Evolutionary conservation across 768 basidiomycete species (phyloP), one percentile per base, ranked within the genome.

Genomic region (Hemileccinum impolitum): DNA sequence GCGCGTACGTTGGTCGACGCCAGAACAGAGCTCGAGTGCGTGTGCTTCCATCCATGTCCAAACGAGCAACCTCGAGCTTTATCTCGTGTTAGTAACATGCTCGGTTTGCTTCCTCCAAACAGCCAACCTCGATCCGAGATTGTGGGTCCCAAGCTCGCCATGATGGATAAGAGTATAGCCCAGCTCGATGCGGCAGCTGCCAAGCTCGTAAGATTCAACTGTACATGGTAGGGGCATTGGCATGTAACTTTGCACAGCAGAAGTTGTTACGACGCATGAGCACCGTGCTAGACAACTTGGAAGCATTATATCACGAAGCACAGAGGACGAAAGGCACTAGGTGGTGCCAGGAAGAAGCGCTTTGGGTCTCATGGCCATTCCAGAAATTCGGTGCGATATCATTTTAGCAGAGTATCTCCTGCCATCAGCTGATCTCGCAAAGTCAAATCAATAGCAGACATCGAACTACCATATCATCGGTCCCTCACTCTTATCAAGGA

Each of bases 1-100:
- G 80, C 78, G 8, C 82, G 77, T 51, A 79, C 73, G 45, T 72
- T 92, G 30, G 77, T 90, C 3, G 89, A 94, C 59, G 70, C 86
- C 15, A 76, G 88, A 17, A 95, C 92, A 14, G 88, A 91, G 60
- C 75, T 95, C 53, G 86, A 91, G 92, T 94, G 70, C 58, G 84
- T 73, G 38, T 38, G 15, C 5, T n/a, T 9, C 23, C n/a, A 3
- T 45, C 17, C 31, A 15, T 3, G 2, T 53, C 26, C n/a, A 19
- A 41, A 9, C 18, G 6, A 26, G 26, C 7, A 39, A 25, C 34
- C 47, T 51, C 44, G 44, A 14, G 28, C 15, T 13, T 39, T 26
- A 18, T 10, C 15, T 9, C 41, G 35, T 23, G 23, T 23, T 58
- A 90, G 87, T 58, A 91, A 92, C 63, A 73, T 74, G 31, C 71